Evolutionary conservation across 352 stramenopile species (phyloP).

Genomic region (Phytophthora foliorum): DNA sequence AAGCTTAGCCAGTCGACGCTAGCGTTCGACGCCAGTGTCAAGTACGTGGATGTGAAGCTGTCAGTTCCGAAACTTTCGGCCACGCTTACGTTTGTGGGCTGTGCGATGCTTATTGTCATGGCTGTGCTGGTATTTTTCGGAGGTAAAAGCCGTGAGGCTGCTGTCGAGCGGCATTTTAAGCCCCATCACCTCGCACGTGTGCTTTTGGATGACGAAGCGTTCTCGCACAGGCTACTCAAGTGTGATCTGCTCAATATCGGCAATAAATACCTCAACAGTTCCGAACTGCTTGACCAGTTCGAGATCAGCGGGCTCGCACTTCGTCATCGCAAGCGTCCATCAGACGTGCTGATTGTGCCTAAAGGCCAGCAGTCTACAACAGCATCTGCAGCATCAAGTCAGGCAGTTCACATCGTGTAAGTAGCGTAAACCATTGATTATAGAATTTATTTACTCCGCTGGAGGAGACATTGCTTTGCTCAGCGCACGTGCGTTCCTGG

Average conservation of each 20-base stretch:
- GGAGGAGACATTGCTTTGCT: neutral
- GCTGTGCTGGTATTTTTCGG: constrained; percentile 48
- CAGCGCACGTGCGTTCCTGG: too few relatives aligned
- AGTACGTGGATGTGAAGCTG: constrained; percentile 45
- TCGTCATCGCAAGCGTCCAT: constrained; percentile 47
- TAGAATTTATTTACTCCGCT: constrained; percentile 38
- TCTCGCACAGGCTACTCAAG: constrained; percentile 55
- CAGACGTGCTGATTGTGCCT: constrained; percentile 53
- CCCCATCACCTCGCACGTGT: constrained; percentile 57
- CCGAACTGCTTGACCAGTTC: constrained; percentile 65
- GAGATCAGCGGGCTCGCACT: constrained; percentile 63
- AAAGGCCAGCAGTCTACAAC: constrained; percentile 39
- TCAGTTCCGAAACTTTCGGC: constrained; percentile 48
- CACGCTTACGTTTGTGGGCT: constrained; percentile 50
- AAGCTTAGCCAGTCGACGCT: constrained; percentile 34
- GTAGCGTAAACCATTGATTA: constrained; percentile 38
- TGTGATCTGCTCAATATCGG: constrained; percentile 60
- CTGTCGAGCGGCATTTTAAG: constrained; percentile 58
- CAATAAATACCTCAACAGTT: constrained; percentile 60
- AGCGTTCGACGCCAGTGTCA: constrained; percentile 35
- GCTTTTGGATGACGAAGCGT: constrained; percentile 45
- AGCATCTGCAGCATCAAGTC: constrained; percentile 29
- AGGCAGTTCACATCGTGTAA: constrained; percentile 38
- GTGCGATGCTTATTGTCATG: constrained; percentile 48
- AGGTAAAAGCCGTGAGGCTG: constrained; percentile 50